phyloP scores from a whole-genome alignment of 2,329 filamentous ascomycete species.

The Penicillium hesseltinei region DNA sequence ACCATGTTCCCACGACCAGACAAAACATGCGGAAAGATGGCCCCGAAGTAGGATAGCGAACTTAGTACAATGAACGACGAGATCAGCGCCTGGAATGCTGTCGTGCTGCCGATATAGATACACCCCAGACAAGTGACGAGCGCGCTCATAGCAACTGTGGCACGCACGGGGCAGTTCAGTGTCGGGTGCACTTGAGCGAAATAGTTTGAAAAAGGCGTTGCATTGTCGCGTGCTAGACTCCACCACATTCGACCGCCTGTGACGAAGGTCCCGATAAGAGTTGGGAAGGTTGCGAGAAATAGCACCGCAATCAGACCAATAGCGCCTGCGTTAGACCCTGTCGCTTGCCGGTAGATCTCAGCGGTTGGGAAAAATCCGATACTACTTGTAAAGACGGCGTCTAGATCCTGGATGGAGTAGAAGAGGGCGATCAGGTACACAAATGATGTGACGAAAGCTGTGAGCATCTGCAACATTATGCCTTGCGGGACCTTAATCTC shows the following conservation, averaged over 20 bases:
- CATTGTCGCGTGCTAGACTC: conserved; percentile 59
- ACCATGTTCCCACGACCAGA: conserved; percentile 47
- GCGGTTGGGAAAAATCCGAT: conserved; percentile 58
- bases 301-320: conserved; percentile 55
- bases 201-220: conserved; percentile 53
- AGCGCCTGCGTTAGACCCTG: conserved; percentile 51
- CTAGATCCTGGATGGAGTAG: conserved; percentile 42
- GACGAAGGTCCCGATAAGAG: conserved; percentile 54
- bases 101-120: conserved; percentile 65
- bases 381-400: conserved; percentile 51
- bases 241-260: conserved; percentile 59
- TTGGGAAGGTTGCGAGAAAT: conserved; percentile 53
- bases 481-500: conserved; percentile 45
- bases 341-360: conserved; percentile 64
- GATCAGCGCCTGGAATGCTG: conserved; percentile 67
- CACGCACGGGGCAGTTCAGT: conserved; percentile 55
- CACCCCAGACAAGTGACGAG: conserved; percentile 58
- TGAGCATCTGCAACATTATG: conserved; percentile 46
- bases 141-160: conserved; percentile 52
- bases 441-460: conserved; percentile 44
- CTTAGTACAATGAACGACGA: conserved; percentile 58
- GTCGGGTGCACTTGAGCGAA: conserved; percentile 49
- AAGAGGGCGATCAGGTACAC: conserved; percentile 50
- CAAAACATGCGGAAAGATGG: conserved; percentile 59
- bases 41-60: conserved; percentile 60